Evolutionary conservation across 305 asterid species (phyloP), one percentile per base, ranked within the genome.

Genomic region (Ilex paraguariensis): DNA sequence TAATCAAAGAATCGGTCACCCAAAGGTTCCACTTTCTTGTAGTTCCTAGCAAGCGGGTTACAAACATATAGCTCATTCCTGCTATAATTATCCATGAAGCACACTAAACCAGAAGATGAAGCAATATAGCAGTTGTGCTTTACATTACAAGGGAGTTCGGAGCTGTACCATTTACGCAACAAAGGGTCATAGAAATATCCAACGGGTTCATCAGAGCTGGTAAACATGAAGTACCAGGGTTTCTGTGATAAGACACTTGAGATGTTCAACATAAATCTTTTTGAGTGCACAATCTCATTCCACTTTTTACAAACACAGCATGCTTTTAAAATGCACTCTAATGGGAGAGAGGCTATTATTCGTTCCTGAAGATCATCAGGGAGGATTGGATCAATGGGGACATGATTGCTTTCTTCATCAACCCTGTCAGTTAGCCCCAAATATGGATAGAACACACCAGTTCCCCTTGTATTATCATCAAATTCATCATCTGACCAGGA

Each of bases 191-290:
- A 64, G 61, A 48, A 32, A 64, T 54, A 56, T 9, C 62, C 62
- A 39, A 21, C 8, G 13, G 68, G 61, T 40, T 10, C 54, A 30
- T 42, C 28, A 13, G 52, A 44, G 33, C 53, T 40, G 31, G 55
- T 44, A 36, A 56, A 64, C 62, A 64, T 64, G 21, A 55, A 55
- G 61, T 55, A 64, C 68, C 68, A 64, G 0, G 68, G 68, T 45
- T 64, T 64, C 36, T 44, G 52, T 3, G 55, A 40, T 9, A 55
- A 4, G 8, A 28, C 36, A 40, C 16, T n/a, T 2, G 53, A 63
- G 0, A 44, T 15, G 40, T 52, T 15, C 49, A 45, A 36, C 11
- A 54, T 14, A 58, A 64, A 64, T 17, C 31, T 30, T 31, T 36
- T 58, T 1, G 61, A 28, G 10, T 21, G 16, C 31, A 55, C 68